Percentiles rank a stretch among this genome's conserved stretches.
phyloP scores from a whole-genome alignment of 805 yeast species.

The Sungouiella thailandica region DNA sequence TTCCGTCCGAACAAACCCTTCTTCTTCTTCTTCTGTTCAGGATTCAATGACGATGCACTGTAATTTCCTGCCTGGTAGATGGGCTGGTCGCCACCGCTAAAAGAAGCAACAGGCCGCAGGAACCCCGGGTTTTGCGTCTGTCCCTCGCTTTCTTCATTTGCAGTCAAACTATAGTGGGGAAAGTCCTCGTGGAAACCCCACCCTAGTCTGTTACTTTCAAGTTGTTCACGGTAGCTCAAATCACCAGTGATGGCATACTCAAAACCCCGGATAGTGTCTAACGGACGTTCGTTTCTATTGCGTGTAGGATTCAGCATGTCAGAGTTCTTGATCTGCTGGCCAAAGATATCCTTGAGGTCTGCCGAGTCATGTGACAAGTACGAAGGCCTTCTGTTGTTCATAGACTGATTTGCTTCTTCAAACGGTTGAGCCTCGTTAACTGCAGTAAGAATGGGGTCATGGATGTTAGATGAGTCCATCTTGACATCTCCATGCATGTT shows the following conservation, averaged over 20 bases:
- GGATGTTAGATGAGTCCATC: conserved; percentile 20
- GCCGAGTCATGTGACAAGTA: conserved; percentile 44
- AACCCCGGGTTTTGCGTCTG: conserved; percentile 27
- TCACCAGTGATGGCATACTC: conserved; percentile 96
- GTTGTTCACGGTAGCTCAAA: conserved; percentile 65
- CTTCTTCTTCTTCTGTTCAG: conserved; percentile 63
- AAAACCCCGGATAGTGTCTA: conserved; percentile 91
- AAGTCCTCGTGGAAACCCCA: conserved; percentile 84
- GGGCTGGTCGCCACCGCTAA: conserved; percentile 37
- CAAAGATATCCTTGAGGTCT: conserved; percentile 77
- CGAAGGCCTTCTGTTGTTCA: conserved; percentile 41
- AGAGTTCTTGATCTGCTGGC: conserved; percentile 68
- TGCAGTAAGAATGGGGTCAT: conserved; percentile 90
- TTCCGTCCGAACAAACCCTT: conserved; percentile 74
- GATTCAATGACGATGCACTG: conserved; percentile 43
- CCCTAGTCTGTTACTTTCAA: conserved; percentile 75
- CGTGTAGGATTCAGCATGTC: conserved; percentile 94
- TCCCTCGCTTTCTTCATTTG: conserved; percentile 30
- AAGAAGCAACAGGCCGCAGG: conserved; percentile 32
- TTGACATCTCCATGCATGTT: conserved; percentile 41
- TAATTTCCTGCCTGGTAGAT: conserved; percentile 56
- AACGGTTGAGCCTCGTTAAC: conserved; percentile 96
- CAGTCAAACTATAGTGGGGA: conserved; percentile 43
- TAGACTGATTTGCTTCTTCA: conserved; percentile 48
- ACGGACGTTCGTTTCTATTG: conserved; percentile 89